phyloP scores from a whole-genome alignment of 306 rosid genomes.

The Acmispon strigosus region DNA sequence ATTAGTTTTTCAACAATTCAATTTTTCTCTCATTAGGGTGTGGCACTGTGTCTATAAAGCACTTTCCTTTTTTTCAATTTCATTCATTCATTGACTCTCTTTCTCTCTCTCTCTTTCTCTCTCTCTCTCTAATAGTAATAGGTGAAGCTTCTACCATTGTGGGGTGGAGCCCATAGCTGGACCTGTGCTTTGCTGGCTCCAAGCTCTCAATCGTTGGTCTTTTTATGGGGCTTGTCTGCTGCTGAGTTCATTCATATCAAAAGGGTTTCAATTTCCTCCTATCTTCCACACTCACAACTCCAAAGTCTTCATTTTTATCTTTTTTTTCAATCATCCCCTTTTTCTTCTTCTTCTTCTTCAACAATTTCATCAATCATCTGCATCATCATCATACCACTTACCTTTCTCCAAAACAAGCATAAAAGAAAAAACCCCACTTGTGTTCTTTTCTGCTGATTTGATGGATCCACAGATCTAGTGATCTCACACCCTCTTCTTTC shows the following conservation, averaged over 20 bases:
- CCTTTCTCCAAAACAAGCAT: background rate
- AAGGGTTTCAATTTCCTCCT: constrained; percentile 26
- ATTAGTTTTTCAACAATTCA: no score
- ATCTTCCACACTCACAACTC: constrained; percentile 12
- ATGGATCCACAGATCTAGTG: constrained; percentile 78
- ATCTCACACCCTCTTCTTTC: constrained; percentile 10
- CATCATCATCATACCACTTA: background rate
- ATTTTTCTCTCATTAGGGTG: no score
- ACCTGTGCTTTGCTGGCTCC: constrained; percentile 90
- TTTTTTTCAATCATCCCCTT: constrained; percentile 1
- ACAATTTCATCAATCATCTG: constrained; percentile 30
- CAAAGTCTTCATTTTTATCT: constrained; percentile 6
- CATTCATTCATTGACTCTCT: constrained; percentile 32
- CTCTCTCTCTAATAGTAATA: no score
- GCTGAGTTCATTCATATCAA: background rate
- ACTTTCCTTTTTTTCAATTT: no score
- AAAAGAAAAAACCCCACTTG: constrained; percentile 3
- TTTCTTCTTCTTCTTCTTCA: constrained; percentile 23
- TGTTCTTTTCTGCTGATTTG: constrained; percentile 16
- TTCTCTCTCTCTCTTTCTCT: background rate
- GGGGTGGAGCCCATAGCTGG: constrained; percentile 76
- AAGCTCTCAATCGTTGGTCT: constrained; percentile 58
- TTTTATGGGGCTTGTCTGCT: constrained; percentile 51
- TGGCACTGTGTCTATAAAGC: no score
- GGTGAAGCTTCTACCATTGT: background rate